Evolutionary conservation across 306 rosid species (phyloP).

Genomic region (Fragaria vesca): DNA sequence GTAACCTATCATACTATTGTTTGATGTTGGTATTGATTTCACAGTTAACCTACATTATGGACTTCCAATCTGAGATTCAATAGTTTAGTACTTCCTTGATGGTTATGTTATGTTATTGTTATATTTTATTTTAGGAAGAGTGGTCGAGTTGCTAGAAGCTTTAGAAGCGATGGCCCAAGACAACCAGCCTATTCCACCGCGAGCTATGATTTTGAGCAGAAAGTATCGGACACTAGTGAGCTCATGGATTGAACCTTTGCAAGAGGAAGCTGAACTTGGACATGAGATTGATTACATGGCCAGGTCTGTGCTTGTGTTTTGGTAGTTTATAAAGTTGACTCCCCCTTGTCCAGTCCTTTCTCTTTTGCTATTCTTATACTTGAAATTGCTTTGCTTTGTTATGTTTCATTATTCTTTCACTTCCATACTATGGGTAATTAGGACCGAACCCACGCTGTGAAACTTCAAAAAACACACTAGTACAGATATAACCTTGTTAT

Average conservation of each 20-base stretch:
- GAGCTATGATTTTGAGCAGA: slow-evolving; percentile 95
- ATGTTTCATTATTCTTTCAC: background rate
- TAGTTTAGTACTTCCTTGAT: slow-evolving; percentile 3
- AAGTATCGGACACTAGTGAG: slow-evolving; percentile 91
- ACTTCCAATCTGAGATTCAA: slow-evolving; percentile 20
- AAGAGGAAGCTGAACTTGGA: slow-evolving; percentile 97
- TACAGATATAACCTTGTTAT: background rate
- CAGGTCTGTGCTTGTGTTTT: slow-evolving; percentile 46
- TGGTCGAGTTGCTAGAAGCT: slow-evolving; percentile 84
- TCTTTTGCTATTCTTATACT: background rate
- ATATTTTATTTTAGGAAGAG: slow-evolving; percentile 64
- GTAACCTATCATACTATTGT: slow-evolving; percentile 13
- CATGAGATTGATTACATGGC: slow-evolving; percentile 92
- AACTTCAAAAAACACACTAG: background rate
- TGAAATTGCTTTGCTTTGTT: background rate
- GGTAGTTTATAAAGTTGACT: slow-evolving; percentile 1
- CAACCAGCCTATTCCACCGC: slow-evolving; percentile 71
- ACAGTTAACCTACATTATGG: background rate
- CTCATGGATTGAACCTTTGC: slow-evolving; percentile 99
- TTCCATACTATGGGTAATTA: background rate
- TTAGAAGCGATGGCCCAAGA: slow-evolving; percentile 81
- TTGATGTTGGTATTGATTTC: background rate
- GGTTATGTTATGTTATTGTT: slow-evolving; percentile 29
- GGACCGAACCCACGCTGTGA: background rate
- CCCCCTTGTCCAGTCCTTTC: background rate